Percentiles rank a stretch among this genome's conserved stretches.
phyloP scores from a whole-genome alignment of 495 filamentous ascomycete genomes.

The Podospora sp. region DNA sequence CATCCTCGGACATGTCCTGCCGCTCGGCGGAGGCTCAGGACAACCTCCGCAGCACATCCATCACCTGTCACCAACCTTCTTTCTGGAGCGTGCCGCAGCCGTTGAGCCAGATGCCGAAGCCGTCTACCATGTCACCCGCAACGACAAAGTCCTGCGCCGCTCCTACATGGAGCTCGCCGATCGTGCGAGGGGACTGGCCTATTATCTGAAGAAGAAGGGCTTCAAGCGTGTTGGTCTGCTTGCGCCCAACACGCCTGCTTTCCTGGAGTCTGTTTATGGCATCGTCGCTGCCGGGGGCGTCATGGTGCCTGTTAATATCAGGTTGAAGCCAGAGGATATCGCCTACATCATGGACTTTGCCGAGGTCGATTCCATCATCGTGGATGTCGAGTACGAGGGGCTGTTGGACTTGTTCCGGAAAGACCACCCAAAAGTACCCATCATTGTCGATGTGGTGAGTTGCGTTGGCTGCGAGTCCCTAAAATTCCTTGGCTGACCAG shows the following conservation, averaged over 20 bases:
- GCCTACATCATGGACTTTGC: conserved; percentile 85
- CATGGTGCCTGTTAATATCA: conserved; percentile 83
- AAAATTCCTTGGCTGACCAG: not conserved
- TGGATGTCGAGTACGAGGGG: conserved; percentile 73
- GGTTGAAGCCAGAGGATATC: conserved; percentile 85
- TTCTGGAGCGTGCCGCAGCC: conserved; percentile 81
- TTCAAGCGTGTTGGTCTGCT: conserved; percentile 77
- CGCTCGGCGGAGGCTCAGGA: conserved; percentile 38
- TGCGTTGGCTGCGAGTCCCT: not conserved
- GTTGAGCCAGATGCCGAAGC: conserved; percentile 90
- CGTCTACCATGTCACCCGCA: conserved; percentile 85
- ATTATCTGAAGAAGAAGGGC: conserved; percentile 73
- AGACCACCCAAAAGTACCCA: conserved; percentile 58
- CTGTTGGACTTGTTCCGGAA: conserved; percentile 68
- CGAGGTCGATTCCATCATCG: conserved; percentile 86
- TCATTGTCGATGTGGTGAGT: conserved; percentile 67
- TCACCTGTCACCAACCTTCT: conserved; percentile 84
- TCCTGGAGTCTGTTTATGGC: conserved; percentile 87
- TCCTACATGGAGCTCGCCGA: conserved; percentile 81
- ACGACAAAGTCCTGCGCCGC: conserved; percentile 67
- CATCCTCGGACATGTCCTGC: conserved; percentile 65
- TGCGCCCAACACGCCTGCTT: conserved; percentile 90
- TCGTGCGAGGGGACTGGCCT: conserved; percentile 82
- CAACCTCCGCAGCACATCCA: conserved; percentile 65
- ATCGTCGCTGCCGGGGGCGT: conserved; percentile 83